phyloP scores from a whole-genome alignment of 75 land plant species.

The Selaginella moellendorffii region DNA sequence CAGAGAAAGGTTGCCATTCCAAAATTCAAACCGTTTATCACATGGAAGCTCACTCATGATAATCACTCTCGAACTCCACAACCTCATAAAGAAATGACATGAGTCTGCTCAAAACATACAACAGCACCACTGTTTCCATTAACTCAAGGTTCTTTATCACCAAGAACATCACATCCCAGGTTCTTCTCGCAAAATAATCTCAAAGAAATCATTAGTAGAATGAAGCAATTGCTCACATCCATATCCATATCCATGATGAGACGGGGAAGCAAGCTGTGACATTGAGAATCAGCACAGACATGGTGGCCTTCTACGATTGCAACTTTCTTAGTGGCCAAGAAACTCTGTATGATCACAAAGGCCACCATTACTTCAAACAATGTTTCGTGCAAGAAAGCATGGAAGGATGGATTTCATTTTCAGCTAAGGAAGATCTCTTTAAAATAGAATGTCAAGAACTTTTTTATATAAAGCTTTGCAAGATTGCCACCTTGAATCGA shows the following conservation, averaged over 20 bases:
- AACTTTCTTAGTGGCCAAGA: background rate
- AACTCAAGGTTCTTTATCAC: background rate
- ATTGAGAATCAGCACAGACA: background rate
- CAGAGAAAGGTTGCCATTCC: slow-evolving; percentile 27
- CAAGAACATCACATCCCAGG: background rate
- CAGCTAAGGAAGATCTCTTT: slow-evolving; percentile 1
- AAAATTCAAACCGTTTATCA: slow-evolving; percentile 19
- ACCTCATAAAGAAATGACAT: slow-evolving; percentile 5
- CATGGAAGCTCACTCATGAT: slow-evolving; percentile 13
- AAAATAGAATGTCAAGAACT: background rate
- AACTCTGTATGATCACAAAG: slow-evolving; percentile 5
- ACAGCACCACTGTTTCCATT: background rate
- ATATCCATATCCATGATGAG: too few species aligned
- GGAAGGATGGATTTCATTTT: slow-evolving; percentile 5
- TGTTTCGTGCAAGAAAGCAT: background rate
- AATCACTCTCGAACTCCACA: slow-evolving; percentile 20
- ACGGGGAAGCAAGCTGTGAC: background rate
- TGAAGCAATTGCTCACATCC: background rate
- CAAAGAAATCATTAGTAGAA: background rate
- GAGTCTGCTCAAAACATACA: background rate
- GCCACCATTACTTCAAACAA: background rate
- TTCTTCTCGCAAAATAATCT: background rate
- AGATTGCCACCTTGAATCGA: slow-evolving; percentile 40
- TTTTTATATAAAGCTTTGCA: slow-evolving; percentile 8
- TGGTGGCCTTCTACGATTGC: slow-evolving; percentile 3